Percentiles rank a stretch among this genome's conserved stretches.
Conservation (phyloP, 495 filamentous ascomycete species). For the Friedmanniomyces simplex region DNA sequence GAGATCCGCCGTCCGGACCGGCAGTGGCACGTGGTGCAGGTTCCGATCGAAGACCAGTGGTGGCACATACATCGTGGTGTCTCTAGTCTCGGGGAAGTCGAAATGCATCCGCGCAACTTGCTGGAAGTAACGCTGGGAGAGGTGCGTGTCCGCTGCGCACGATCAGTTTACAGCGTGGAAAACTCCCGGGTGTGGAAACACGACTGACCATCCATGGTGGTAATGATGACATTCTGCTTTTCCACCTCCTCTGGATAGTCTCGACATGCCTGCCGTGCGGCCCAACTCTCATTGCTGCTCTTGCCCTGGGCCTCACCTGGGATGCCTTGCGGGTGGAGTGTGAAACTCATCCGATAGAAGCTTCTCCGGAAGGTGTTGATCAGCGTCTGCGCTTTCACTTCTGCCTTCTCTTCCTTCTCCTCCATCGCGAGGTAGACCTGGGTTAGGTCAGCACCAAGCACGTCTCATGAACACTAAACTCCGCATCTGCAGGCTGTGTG, state of each 20-base stretch:
- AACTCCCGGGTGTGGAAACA: neutral
- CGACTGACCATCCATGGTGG: slow-evolving; percentile 55
- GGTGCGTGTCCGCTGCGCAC: slow-evolving; percentile 53
- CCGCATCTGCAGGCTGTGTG: neutral
- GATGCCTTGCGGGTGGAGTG: slow-evolving; percentile 51
- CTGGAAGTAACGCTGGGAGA: slow-evolving; percentile 53
- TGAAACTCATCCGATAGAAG: slow-evolving; percentile 51
- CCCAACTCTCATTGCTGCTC: slow-evolving; percentile 58
- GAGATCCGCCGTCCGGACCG: slow-evolving; percentile 60
- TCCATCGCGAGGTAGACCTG: slow-evolving; percentile 68
- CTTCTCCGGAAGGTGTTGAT: slow-evolving; percentile 45
- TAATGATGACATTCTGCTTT: slow-evolving; percentile 52
- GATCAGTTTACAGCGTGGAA: neutral
- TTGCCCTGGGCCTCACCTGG: slow-evolving; percentile 55
- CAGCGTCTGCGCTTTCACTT: slow-evolving; percentile 44
- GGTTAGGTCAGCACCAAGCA: slow-evolving; percentile 10
- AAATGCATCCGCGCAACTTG: slow-evolving; percentile 50
- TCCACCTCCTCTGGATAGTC: slow-evolving; percentile 39
- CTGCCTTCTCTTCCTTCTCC: slow-evolving; percentile 43
- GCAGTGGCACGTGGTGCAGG: slow-evolving; percentile 50
- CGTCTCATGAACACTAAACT: neutral
- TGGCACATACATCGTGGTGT: slow-evolving; percentile 51
- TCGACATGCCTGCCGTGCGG: slow-evolving; percentile 47
- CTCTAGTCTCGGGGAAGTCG: slow-evolving; percentile 41
- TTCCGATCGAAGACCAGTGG: slow-evolving; percentile 68